phyloP scores from a whole-genome alignment of 371 early-diverging fungal species.

The Zychaea mexicana region DNA sequence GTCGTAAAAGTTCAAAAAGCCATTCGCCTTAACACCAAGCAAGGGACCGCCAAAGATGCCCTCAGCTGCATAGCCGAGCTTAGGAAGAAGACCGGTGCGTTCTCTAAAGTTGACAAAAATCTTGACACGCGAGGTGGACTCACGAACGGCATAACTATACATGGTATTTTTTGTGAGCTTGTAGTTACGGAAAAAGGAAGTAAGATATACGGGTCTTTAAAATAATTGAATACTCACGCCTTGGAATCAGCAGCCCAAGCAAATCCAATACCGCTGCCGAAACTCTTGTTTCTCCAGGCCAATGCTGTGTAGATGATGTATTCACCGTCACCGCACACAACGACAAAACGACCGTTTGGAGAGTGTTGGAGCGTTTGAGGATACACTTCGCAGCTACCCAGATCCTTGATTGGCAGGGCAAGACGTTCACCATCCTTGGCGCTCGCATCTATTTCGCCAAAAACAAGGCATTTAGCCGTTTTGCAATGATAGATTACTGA shows the following conservation, averaged over 20 bases:
- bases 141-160: slow-evolving; percentile 89
- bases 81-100: slow-evolving; percentile 64
- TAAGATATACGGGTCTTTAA: too few species aligned
- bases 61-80: slow-evolving; percentile 82
- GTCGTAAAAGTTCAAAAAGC: slow-evolving; percentile 93
- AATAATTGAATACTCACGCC: slow-evolving; percentile 56
- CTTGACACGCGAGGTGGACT: slow-evolving; percentile 83
- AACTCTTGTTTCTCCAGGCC: slow-evolving; percentile 99
- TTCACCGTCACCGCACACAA: slow-evolving; percentile 98
- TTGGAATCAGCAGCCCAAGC: slow-evolving; percentile 97
- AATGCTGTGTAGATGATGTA: slow-evolving; percentile 99
- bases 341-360: slow-evolving; percentile 98
- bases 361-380: slow-evolving; percentile 96
- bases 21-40: slow-evolving; percentile 83
- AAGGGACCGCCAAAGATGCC: slow-evolving; percentile 94
- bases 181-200: too few species aligned
- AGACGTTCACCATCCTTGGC: slow-evolving; percentile 94
- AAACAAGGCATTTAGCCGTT: neutral
- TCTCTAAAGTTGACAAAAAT: slow-evolving; percentile 95
- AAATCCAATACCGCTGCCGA: slow-evolving; percentile 94
- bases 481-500: neutral
- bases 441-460: slow-evolving; percentile 53
- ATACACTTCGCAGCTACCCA: slow-evolving; percentile 97
- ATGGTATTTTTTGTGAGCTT: neutral
- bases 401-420: slow-evolving; percentile 85